Evolutionary conservation across 129 eudicot species (phyloP), one percentile per base, ranked within the genome.

Genomic region (Tanacetum coccineum): DNA sequence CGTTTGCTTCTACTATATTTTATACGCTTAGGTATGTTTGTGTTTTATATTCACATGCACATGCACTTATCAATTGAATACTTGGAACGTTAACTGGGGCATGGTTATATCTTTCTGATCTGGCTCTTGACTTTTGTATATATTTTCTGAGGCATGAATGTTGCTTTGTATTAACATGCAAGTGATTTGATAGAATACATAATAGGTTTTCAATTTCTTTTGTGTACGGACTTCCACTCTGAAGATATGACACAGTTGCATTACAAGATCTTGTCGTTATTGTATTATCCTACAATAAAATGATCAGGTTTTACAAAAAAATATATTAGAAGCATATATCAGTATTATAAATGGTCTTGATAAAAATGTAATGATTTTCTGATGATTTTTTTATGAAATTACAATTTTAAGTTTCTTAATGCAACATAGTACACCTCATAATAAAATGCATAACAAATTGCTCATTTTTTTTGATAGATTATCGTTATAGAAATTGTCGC

Each of bases 71-170:
- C 60, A 59, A 25, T 59, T 20, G 52, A 32, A 22, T 54, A 60
- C 20, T 20, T 18, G 54, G 58, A 12, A 15, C 13, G 32, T 51
- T n/a, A 9, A 11, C 8, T 36, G 28, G 20, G 62, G 32, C 10
- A 59, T 21, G 59, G 3, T 21, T 32, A 4, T 69, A 6, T 54
- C 25, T 49, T 45, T 45, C 18, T 64, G 32, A 12, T 69, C 3
- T 15, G n/a, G 21, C 50, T 46, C 19, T 48, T 1, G 20, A 10
- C 8, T 3, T 68, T 6, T 9, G 56, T 42, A 15, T 51, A 21
- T 50, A 44, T 72, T 1, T 64, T 52, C 10, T 10, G 13, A n/a
- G 32, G 62, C 68, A 14, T 32, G 39, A 40, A 30, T 39, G 73
- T 66, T 64, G 18, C 44, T 13, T 6, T 66, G 46, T 25, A 66